Conservation (phyloP, 192 early-diverging fungal species). For the Mortierella claussenii region DNA sequence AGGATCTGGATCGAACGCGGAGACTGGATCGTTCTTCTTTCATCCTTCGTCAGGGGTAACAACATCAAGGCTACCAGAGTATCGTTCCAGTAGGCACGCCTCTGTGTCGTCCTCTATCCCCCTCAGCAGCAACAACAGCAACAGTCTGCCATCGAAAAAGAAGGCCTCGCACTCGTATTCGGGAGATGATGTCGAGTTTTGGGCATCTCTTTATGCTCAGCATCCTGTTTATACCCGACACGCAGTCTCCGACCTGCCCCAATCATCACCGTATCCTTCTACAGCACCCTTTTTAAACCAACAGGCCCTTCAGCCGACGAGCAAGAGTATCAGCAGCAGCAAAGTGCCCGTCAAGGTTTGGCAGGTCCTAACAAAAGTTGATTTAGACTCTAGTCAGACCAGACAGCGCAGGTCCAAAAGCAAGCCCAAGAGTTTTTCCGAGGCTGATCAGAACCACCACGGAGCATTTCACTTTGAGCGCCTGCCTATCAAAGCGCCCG, state of each 20-base stretch:
- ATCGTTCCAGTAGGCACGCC: too few species aligned
- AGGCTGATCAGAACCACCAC: too few species aligned
- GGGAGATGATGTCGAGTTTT: conserved; percentile 28
- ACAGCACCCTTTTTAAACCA: background rate
- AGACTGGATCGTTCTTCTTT: background rate
- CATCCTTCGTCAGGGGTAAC: background rate
- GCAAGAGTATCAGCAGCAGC: background rate
- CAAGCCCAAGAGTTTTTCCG: background rate
- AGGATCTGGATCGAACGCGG: background rate
- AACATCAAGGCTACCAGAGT: too few species aligned
- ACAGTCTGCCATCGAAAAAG: too few species aligned
- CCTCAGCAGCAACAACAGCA: too few species aligned
- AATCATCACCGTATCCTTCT: background rate
- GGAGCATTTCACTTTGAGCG: conserved; percentile 12
- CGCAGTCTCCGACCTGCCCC: background rate
- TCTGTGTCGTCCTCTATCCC: too few species aligned
- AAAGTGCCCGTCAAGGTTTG: conserved; percentile 15
- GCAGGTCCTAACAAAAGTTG: conserved; percentile 33
- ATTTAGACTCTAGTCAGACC: background rate
- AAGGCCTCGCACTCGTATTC: too few species aligned
- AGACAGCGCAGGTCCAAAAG: background rate
- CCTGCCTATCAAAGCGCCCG: conserved; percentile 11
- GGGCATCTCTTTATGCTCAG: conserved; percentile 43
- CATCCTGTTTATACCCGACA: conserved; percentile 18
- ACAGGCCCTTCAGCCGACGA: too few species aligned